Base-by-base conservation (phyloP, 805 yeast species). In the Candida nitratophila region DNA sequence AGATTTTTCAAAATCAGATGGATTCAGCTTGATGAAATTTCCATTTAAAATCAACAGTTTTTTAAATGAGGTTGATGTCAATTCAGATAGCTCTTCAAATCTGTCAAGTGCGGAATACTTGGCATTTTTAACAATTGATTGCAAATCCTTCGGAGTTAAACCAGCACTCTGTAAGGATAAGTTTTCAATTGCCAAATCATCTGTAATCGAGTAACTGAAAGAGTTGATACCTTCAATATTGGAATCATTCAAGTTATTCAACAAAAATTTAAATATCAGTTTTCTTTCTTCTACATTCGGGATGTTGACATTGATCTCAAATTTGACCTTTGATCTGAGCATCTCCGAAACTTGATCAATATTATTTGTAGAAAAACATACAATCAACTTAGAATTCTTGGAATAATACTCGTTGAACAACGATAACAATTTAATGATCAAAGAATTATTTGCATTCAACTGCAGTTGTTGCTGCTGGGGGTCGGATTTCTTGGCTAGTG, bases 81-180 rank as follows among this genome's bases (percentile, higher is more conserved):
- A 55, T 14, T 55, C 42, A 21, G 73, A 53, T 4, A 69, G 43
- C 2, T 66, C 64, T 33, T 65, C 65, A 2, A 73, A 42, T 42
- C 88, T 65, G 35, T 71, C 74, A 15, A 76, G 49, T 0, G 95
- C 84, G 26, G 71, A 53, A 27, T 70, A 65, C 50, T 79, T 78
- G 1, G 96, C 83, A 42, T 73, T 76, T 17, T 75, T 71, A 5
- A 89, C 77, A 46, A 89, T 86, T 0, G 91, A 78, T 3, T 66
- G 65, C 39, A 91, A 68, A 60, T 93, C 97, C 19, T 84, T 70
- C 1, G 97, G 95, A 0, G 93, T 85, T 44, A 91, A 69, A 19
- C 98, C 98, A 2, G 98, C 98, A 47, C 96, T 85, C 54, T 89
- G 96, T 41, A 85, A 64, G 0, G 97, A 84, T 27, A 93, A 65